Evolutionary conservation across 1,284 basidiomycete species (phyloP), one percentile per base, ranked within the genome.

Genomic region (Tremellales sp.): DNA sequence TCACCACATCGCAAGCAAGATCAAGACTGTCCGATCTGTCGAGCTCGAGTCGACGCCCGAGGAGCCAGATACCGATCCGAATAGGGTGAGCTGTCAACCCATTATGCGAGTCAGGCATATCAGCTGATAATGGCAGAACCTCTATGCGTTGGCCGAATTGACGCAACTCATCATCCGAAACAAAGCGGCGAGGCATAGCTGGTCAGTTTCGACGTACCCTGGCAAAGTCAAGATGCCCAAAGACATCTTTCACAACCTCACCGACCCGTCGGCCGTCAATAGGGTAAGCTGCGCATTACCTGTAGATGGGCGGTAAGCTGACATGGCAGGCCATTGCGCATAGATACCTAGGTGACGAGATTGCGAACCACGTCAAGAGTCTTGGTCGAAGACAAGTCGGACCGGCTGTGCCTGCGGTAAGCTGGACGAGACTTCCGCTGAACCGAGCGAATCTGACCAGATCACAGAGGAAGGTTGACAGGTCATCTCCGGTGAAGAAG

Each of bases 71-170:
- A 23, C 42, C 4, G 23, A 36, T n/a, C 23, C 23, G 39, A 21
- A 22, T 21, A 21, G n/a, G n/a, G n/a, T n/a, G n/a, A n/a, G n/a
- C n/a, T n/a, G n/a, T n/a, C n/a, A n/a, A n/a, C n/a, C n/a, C n/a
- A n/a, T n/a, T n/a, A n/a, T n/a, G n/a, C n/a, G n/a, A n/a, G n/a
- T n/a, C n/a, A n/a, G n/a, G n/a, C n/a, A n/a, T n/a, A n/a, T n/a
- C n/a, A n/a, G 41, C 35, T 40, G 36, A 51, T n/a, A n/a, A n/a
- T 40, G 39, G 15, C 63, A 96, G 89, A 87, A 89, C 64, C 77
- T 99, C 25, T 97, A 96, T 67, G 80, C 84, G n/a, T 77, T 90
- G 43, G 84, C 85, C 56, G 96, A 98, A 64, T 77, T 98, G 4
- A 84, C 92, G 0, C 88, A 96, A 72, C 82, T 89, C 55, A 76